Evolutionary conservation across 768 basidiomycete genomes (phyloP).

Genomic region (Gymnopilus junonius): DNA sequence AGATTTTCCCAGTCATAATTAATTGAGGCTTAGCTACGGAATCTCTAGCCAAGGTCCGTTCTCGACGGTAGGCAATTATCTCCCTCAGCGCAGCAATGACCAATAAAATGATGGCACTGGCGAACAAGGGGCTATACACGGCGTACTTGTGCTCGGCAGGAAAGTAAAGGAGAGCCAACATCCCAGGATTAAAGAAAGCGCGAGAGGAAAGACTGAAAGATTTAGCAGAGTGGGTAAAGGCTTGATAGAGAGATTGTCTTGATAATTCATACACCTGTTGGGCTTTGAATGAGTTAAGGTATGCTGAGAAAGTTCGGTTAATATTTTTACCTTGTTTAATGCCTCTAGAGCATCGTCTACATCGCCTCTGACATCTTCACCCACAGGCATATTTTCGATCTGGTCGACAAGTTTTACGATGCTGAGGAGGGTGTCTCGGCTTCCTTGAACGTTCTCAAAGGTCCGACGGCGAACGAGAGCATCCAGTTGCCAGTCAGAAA

Average conservation of each 20-base stretch:
- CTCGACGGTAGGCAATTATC: constrained; percentile 61
- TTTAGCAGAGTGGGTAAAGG: constrained; percentile 62
- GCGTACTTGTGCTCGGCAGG: constrained; percentile 98
- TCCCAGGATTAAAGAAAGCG: constrained; percentile 96
- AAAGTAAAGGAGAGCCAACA: constrained; percentile 96
- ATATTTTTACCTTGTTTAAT: constrained; percentile 66
- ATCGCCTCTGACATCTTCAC: constrained; percentile 72
- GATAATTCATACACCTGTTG: constrained; percentile 44
- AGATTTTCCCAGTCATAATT: background rate
- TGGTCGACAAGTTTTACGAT: constrained; percentile 85
- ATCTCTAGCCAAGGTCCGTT: constrained; percentile 26
- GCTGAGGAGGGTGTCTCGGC: constrained; percentile 77
- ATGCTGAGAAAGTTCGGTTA: background rate
- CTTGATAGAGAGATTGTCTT: constrained; percentile 41
- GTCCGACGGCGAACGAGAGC: constrained; percentile 73
- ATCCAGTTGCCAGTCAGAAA: constrained; percentile 84
- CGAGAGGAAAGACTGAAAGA: constrained; percentile 73
- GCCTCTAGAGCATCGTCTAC: constrained; percentile 71
- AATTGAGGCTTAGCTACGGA: background rate
- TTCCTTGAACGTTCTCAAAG: constrained; percentile 67
- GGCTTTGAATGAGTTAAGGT: background rate
- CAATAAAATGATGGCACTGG: constrained; percentile 85
- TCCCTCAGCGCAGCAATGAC: constrained; percentile 77
- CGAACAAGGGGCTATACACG: constrained; percentile 95
- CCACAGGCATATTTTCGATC: constrained; percentile 93